A percentile compares a stretch with the other conserved stretches of the same genome.
phyloP scores from a whole-genome alignment of 2,329 filamentous ascomycete species.

The Hypoxylon sp. region DNA sequence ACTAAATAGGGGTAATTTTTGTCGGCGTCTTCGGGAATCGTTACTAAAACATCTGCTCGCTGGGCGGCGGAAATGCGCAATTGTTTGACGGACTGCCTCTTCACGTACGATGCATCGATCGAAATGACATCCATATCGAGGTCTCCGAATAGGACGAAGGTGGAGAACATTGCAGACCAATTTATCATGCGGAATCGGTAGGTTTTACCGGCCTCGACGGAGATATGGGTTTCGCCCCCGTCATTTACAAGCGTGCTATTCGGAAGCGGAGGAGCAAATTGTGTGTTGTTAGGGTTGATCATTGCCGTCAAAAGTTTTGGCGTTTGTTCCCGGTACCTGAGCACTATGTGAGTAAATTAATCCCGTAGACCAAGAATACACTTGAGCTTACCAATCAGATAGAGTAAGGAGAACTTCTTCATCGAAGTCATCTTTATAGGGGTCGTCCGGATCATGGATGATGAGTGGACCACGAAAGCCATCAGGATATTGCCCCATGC shows the following conservation, averaged over 20 bases:
- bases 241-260: constrained; percentile 62
- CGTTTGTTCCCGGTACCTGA: constrained; percentile 61
- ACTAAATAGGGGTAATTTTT: constrained; percentile 63
- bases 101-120: constrained; percentile 61
- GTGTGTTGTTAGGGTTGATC: constrained; percentile 59
- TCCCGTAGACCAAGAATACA: constrained; percentile 57
- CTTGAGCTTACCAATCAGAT: constrained; percentile 66
- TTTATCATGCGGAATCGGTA: constrained; percentile 65
- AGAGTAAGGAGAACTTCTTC: constrained; percentile 72
- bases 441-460: constrained; percentile 70
- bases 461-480: constrained; percentile 75
- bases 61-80: constrained; percentile 62
- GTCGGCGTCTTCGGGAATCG: constrained; percentile 56
- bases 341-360: constrained; percentile 54
- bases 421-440: constrained; percentile 68
- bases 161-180: constrained; percentile 61
- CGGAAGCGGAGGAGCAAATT: constrained; percentile 60
- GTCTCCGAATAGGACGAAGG: constrained; percentile 62
- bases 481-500: constrained; percentile 76
- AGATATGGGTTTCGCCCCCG: constrained; percentile 56
- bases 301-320: constrained; percentile 58
- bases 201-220: constrained; percentile 60
- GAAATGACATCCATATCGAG: constrained; percentile 64
- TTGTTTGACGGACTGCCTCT: constrained; percentile 56
- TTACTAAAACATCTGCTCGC: constrained; percentile 64